Evolutionary conservation across 1,284 basidiomycete species (phyloP), one percentile per base, ranked within the genome.

Genomic region (Athelia sp.): DNA sequence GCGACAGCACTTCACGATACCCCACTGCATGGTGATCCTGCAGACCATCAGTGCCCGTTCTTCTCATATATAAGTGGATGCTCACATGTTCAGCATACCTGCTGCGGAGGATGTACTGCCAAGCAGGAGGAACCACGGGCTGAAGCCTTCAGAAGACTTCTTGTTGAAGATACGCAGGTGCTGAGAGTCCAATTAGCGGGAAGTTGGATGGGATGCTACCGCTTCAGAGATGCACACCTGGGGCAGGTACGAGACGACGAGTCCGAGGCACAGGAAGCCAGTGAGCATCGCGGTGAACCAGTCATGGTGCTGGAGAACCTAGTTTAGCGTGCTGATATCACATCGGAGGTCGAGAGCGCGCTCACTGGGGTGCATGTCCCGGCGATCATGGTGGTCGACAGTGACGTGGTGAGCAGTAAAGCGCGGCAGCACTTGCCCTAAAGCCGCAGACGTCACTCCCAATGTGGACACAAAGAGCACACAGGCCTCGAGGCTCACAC

Each of bases 101-200:
- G 89, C 84, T 1, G 88, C 86, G 14, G 82, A 80, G 10, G 87
- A 89, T 1, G 92, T 96, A 50, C 90, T 88, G 10, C 97, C 97
- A 0, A 98, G 78, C 2, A 98, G 75, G n/a, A 98, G 72, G 64
- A 92, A 99, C 84, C 90, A 90, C 47, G 93, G 92, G 52, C 90
- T 93, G 54, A 97, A 83, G 0, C 94, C 94, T 56, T 94, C 84
- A 0, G 91, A 94, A 0, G 92, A 88, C 36, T 81, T 77, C 42
- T 84, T 78, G 47, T 69, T 68, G 59, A 93, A 83, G 54, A 95
- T 93, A 26, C 89, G 76, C 48, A 78, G 70, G 59, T 88, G 88
- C 82, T 90, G n/a, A n/a, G 57, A 8, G 53, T 56, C 35, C 18
- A 11, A n/a, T n/a, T 38, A 35, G 26, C 36, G 43, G 50, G 43